Percentiles rank a stretch among this genome's conserved stretches.
These are phyloP conservation scores for Diplocarpon mali DNA, from an alignment of 2,329 filamentous ascomycete species.

Conservation along the genomic window DNA sequence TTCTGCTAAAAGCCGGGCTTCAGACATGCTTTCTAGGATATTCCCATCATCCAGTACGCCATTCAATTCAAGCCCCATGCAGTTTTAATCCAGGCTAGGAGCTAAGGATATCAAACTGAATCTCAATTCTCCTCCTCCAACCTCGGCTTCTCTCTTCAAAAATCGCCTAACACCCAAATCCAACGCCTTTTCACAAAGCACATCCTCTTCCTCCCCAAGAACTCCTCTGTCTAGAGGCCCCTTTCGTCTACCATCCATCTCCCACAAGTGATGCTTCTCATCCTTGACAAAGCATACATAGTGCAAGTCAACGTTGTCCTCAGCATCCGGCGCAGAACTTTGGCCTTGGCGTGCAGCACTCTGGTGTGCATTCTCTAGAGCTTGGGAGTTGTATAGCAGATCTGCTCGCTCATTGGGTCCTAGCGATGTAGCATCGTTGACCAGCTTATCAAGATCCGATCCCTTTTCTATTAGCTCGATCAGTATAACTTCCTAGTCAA, in stretches of 20 bases:
- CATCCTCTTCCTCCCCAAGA: constrained; percentile 53
- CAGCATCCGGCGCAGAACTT: constrained; percentile 64
- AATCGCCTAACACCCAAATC: constrained; percentile 47
- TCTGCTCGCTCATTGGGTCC: constrained; percentile 55
- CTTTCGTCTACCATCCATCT: constrained; percentile 60
- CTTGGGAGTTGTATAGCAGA: constrained; percentile 67
- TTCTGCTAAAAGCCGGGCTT: too few relatives aligned
- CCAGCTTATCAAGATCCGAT: constrained; percentile 45
- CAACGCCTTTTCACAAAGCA: constrained; percentile 65
- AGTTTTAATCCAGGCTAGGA: constrained; percentile 4
- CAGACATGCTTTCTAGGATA: neutral
- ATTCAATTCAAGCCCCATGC: neutral
- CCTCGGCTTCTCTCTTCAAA: constrained; percentile 20
- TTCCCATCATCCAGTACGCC: neutral
- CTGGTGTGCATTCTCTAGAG: constrained; percentile 69
- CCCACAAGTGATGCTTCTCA: constrained; percentile 51
- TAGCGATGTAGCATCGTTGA: constrained; percentile 61
- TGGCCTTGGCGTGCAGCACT: constrained; percentile 74
- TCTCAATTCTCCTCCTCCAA: constrained; percentile 21
- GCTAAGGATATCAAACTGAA: constrained; percentile 25
- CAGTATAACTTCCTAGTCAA: neutral
- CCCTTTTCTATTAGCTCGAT: constrained; percentile 15
- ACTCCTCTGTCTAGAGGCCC: constrained; percentile 37
- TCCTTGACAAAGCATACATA: constrained; percentile 90
- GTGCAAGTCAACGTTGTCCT: constrained; percentile 74